Conservation (phyloP, 345 rosid species). For the Moricandia arvensis region DNA sequence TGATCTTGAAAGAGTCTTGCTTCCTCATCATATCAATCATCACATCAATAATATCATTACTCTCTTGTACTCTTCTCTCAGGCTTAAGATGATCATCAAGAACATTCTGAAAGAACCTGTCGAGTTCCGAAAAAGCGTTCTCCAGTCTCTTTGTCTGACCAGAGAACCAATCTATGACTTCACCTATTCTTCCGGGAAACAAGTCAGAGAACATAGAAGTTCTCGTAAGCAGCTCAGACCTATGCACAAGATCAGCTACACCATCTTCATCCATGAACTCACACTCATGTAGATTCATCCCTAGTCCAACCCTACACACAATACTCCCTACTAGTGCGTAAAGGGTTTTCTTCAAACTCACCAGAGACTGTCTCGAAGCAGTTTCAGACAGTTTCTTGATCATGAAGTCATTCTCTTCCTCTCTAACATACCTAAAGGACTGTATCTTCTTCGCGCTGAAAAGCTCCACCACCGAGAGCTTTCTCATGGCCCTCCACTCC, state of each 20-base stretch:
- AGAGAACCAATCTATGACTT: conserved; percentile 6
- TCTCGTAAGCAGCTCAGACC: conserved; percentile 12
- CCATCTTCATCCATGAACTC: conserved; percentile 18
- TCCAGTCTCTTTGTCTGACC: conserved; percentile 21
- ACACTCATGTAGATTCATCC: conserved; percentile 22
- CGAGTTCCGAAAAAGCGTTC: conserved; percentile 14
- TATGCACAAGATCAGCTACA: conserved; percentile 9
- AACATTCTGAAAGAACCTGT: conserved; percentile 9
- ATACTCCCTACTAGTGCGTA: conserved; percentile 8
- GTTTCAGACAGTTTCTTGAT: conserved; percentile 12
- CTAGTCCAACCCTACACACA: neutral
- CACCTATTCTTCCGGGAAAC: conserved; percentile 20
- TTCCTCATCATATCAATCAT: neutral
- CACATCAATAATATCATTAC: neutral
- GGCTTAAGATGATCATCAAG: neutral
- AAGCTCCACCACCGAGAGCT: conserved; percentile 24
- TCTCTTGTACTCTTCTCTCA: neutral
- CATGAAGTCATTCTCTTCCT: conserved; percentile 13
- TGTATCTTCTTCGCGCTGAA: conserved; percentile 11
- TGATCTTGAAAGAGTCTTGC: neutral
- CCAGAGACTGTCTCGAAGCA: neutral
- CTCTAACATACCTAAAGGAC: conserved; percentile 7
- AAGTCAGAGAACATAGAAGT: conserved; percentile 16
- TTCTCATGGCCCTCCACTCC: conserved; percentile 35
- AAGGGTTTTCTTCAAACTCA: conserved; percentile 18